Conservation (phyloP, 257 asterid genomes). For the Lycium ferocissimum region DNA sequence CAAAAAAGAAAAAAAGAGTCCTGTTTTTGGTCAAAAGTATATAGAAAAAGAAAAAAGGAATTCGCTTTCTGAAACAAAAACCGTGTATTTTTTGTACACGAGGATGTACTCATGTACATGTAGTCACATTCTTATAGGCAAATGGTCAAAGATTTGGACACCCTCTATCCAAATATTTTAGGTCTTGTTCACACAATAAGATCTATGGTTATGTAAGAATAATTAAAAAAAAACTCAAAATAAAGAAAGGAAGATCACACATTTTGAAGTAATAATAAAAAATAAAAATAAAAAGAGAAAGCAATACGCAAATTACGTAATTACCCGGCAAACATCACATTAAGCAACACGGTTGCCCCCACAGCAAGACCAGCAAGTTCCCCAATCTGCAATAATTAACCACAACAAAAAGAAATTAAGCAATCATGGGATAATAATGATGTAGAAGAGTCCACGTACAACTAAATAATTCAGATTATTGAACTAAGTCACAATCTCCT, state of each 20-base stretch:
- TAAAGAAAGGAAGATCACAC: neutral
- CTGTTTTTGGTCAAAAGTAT: neutral
- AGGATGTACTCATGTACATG: neutral
- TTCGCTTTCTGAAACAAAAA: neutral
- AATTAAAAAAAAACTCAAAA: too few relatives aligned
- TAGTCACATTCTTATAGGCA: neutral
- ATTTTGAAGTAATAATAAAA: neutral
- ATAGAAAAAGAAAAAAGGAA: neutral
- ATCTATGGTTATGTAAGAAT: too few relatives aligned
- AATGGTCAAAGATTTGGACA: neutral
- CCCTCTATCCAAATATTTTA: neutral
- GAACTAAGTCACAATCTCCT: neutral
- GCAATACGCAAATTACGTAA: neutral
- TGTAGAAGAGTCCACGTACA: neutral
- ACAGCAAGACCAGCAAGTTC: slow-evolving; percentile 84
- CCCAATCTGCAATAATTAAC: slow-evolving; percentile 46
- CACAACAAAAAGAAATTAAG: neutral
- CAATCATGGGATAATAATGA: neutral
- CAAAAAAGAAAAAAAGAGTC: too few relatives aligned
- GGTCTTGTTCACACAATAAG: neutral
- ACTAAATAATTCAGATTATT: neutral
- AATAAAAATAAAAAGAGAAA: neutral
- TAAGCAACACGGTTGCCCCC: slow-evolving; percentile 75
- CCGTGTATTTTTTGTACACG: slow-evolving; percentile 1
- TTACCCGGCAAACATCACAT: slow-evolving; percentile 66